Conservation (phyloP, 495 filamentous ascomycete genomes). For the Penicillium antarcticum region DNA sequence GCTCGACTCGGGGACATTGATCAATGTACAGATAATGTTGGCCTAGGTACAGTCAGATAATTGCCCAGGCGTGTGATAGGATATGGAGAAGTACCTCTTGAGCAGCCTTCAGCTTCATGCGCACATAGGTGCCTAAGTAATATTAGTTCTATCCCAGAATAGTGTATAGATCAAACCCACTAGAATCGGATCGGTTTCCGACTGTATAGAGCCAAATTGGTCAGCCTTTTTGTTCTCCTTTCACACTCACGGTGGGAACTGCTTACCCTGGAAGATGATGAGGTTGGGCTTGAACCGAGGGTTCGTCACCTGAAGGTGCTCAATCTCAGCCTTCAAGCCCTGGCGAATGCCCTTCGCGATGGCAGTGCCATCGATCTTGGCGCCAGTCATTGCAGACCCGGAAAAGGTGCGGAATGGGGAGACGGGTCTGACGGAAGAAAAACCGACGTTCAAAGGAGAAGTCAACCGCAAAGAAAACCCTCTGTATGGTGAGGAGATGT, state of each 20-base stretch:
- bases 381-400: conserved; percentile 67
- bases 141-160: conserved; percentile 19
- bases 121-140: conserved; percentile 85
- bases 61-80: conserved; percentile 1
- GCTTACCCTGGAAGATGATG: conserved; percentile 87
- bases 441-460: conserved; percentile 12
- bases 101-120: conserved; percentile 98
- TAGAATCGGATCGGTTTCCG: conserved; percentile 87
- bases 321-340: conserved; percentile 73
- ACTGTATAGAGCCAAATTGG: conserved; percentile 43
- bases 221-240: not conserved
- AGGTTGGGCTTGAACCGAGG: conserved; percentile 84
- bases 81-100: conserved; percentile 62
- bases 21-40: conserved; percentile 80
- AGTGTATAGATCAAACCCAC: conserved; percentile 49
- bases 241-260: not conserved
- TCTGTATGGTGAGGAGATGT: conserved; percentile 15
- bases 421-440: conserved; percentile 12
- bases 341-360: conserved; percentile 88
- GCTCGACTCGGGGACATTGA: conserved; percentile 76
- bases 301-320: conserved; percentile 72
- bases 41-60: conserved; percentile 50
- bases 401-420: conserved; percentile 40
- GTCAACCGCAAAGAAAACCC: conserved; percentile 8
- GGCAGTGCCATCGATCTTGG: conserved; percentile 92